A percentile compares a stretch with the other conserved stretches of the same genome.
Conservation (phyloP, 768 basidiomycete species). For the Rubroboletus pulcherrimus region DNA sequence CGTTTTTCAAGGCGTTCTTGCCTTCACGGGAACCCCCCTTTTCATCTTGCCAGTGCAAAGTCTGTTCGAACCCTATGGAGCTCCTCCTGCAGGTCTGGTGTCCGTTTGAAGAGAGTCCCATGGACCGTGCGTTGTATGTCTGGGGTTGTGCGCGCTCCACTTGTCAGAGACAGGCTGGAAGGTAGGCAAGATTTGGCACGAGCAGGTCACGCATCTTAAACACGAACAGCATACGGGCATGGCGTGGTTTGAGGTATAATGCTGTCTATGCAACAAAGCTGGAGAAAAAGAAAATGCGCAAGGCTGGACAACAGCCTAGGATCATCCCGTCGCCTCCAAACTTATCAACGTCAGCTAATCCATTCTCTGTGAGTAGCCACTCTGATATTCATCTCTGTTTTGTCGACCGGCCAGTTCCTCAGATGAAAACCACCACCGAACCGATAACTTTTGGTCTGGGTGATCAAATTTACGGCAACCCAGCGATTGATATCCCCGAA, state of each 20-base stretch:
- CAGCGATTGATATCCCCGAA: constrained; percentile 15
- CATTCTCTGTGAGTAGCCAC: constrained; percentile 58
- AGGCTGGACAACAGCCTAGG: constrained; percentile 38
- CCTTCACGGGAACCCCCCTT: constrained; percentile 57
- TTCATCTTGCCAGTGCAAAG: constrained; percentile 64
- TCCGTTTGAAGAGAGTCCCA: constrained; percentile 79
- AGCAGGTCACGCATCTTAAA: constrained; percentile 11
- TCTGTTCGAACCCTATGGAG: constrained; percentile 72
- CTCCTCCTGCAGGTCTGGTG: constrained; percentile 88
- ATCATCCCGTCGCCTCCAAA: constrained; percentile 32
- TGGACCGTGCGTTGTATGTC: constrained; percentile 81
- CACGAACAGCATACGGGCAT: constrained; percentile 65
- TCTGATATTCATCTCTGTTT: background rate
- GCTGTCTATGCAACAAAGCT: constrained; percentile 72
- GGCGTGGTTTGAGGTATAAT: constrained; percentile 73
- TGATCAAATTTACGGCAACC: constrained; percentile 59
- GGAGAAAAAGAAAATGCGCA: constrained; percentile 47
- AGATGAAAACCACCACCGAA: constrained; percentile 29
- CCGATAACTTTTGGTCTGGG: constrained; percentile 52
- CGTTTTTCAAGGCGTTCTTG: constrained; percentile 64
- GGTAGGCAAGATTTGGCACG: constrained; percentile 45
- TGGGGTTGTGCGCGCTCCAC: constrained; percentile 72
- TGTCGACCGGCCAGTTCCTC: constrained; percentile 2
- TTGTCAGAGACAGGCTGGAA: constrained; percentile 76
- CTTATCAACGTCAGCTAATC: constrained; percentile 45